A percentile compares a stretch with the other conserved stretches of the same genome.
Evolutionary conservation across 78 protist species (phyloP).

Genomic region (Tieghemostelium lacteum): DNA sequence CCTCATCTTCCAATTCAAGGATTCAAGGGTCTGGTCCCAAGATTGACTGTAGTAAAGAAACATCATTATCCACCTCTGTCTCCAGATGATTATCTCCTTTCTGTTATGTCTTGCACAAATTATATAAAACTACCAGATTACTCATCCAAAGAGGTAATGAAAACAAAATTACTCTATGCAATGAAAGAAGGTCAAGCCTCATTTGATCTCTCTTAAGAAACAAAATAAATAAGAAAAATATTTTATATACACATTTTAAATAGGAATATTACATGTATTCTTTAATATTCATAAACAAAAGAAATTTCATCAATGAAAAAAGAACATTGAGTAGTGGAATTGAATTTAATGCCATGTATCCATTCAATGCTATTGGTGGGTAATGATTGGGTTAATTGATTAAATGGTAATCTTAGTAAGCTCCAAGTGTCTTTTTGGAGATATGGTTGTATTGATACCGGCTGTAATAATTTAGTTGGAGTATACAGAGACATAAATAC

Average conservation of each 20-base stretch:
- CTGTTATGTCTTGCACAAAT: slow-evolving; percentile 90
- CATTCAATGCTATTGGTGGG: too few relatives aligned
- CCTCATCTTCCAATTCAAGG: slow-evolving; percentile 90
- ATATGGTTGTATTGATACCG: too few relatives aligned
- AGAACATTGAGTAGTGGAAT: too few relatives aligned
- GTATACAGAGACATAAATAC: not conserved
- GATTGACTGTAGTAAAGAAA: slow-evolving; percentile 76
- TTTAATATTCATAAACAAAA: too few relatives aligned
- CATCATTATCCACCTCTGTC: slow-evolving; percentile 26
- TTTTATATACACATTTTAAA: not conserved
- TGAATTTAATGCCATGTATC: too few relatives aligned
- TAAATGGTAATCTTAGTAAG: slow-evolving; percentile 9
- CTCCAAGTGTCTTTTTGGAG: slow-evolving; percentile 5
- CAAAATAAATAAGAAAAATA: not conserved
- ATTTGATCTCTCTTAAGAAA: slow-evolving; percentile 49
- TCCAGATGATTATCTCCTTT: slow-evolving; percentile 84
- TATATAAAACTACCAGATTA: slow-evolving; percentile 92
- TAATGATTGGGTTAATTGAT: too few relatives aligned
- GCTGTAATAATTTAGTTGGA: not conserved
- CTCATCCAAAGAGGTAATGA: slow-evolving; percentile 81
- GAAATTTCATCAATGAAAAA: too few relatives aligned
- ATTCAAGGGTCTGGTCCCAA: slow-evolving; percentile 66
- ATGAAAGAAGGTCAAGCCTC: slow-evolving; percentile 85
- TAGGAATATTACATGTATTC: too few relatives aligned
- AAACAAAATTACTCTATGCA: slow-evolving; percentile 74